Conservation (phyloP, 2,329 filamentous ascomycete species). For the Phaeophleospora eucalypticola region DNA sequence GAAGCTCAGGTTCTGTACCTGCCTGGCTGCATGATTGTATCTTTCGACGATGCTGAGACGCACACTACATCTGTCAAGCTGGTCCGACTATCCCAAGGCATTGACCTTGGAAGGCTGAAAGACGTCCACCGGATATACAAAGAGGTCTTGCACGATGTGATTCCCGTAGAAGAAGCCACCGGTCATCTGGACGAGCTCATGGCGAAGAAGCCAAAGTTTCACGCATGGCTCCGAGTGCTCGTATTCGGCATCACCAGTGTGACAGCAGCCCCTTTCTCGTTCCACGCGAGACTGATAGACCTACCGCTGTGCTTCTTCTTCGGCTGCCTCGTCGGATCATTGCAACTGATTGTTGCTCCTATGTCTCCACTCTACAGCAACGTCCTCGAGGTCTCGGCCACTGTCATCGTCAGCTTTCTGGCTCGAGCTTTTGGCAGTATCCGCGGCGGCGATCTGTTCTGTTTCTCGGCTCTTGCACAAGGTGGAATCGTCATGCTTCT, state of each 20-base stretch:
- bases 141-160: conserved; percentile 69
- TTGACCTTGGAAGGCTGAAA: conserved; percentile 69
- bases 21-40: conserved; percentile 90
- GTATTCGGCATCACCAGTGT: conserved; percentile 74
- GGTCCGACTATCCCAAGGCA: conserved; percentile 62
- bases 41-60: conserved; percentile 70
- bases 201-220: conserved; percentile 52
- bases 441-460: conserved; percentile 39
- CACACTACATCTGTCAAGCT: conserved; percentile 79
- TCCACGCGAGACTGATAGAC: conserved; percentile 71
- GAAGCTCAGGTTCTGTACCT: conserved; percentile 87
- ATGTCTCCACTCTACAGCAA: conserved; percentile 64
- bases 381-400: conserved; percentile 48
- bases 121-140: conserved; percentile 77
- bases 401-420: conserved; percentile 48
- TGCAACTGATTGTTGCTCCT: conserved; percentile 72
- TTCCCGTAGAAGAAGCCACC: conserved; percentile 67
- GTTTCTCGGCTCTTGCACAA: conserved; percentile 50
- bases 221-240: conserved; percentile 49
- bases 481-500: conserved; percentile 50
- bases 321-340: conserved; percentile 68
- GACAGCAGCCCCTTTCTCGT: conserved; percentile 74
- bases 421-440: conserved; percentile 49
- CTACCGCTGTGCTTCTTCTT: conserved; percentile 72
- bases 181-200: conserved; percentile 60